Evolutionary conservation across 2,329 filamentous ascomycete species (phyloP).

Genomic region (Triangularia verruculosa): DNA sequence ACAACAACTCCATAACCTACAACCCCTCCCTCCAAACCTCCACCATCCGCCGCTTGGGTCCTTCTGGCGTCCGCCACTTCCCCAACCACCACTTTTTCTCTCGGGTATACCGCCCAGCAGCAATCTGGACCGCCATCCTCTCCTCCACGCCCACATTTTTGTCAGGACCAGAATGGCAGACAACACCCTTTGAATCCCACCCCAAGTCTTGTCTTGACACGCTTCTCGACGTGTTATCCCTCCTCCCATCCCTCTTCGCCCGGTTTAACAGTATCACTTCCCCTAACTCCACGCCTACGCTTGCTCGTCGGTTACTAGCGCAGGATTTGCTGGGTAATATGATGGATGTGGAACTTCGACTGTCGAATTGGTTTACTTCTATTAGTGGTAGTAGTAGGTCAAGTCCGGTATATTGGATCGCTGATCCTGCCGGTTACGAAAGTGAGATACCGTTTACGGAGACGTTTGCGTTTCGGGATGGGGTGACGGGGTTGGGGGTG

Average conservation of each 20-base stretch:
- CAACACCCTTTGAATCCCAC: conserved; percentile 50
- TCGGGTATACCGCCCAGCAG: conserved; percentile 51
- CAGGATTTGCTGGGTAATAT: conserved; percentile 49
- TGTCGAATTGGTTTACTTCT: conserved; percentile 47
- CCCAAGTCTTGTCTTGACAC: conserved; percentile 50
- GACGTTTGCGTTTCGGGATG: conserved; percentile 44
- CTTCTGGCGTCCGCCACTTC: conserved; percentile 47
- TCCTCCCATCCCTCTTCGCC: conserved; percentile 46
- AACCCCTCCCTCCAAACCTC: conserved; percentile 34
- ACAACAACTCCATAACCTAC: conserved; percentile 42
- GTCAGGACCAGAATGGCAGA: conserved; percentile 50
- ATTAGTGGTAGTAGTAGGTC: too few species aligned
- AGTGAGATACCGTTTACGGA: conserved; percentile 43
- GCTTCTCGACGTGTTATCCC: conserved; percentile 50
- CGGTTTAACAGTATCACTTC: conserved; percentile 43
- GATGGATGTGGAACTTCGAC: conserved; percentile 45
- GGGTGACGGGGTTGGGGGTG: conserved; percentile 45
- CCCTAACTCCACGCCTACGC: conserved; percentile 40
- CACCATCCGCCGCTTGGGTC: conserved; percentile 42
- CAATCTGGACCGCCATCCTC: conserved; percentile 47
- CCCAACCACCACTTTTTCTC: conserved; percentile 58
- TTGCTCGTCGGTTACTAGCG: conserved; percentile 43
- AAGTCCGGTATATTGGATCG: conserved; percentile 42
- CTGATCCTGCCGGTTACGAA: not conserved
- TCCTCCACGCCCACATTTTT: conserved; percentile 50